Base-by-base conservation (phyloP, 2,329 filamentous ascomycete genomes). In the Sporothrix protearum region DNA sequence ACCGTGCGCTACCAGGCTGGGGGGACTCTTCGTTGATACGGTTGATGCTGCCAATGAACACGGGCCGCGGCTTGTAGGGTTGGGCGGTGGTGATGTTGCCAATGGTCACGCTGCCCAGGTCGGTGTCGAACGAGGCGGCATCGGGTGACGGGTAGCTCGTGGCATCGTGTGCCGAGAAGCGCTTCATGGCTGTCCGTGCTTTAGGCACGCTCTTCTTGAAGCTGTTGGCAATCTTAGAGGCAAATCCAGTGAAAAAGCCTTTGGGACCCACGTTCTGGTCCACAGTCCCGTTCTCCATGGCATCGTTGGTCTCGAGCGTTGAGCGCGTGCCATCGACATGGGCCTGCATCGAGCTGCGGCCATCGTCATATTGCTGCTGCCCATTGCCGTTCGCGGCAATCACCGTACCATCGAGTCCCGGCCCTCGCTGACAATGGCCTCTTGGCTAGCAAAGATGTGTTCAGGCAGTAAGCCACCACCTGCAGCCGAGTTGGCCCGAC, bases 91-190 rank as follows among this genome's bases (percentile, higher is more conserved):
- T 75, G 12, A 74, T 66, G 33, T 73, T 70, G 33, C 71, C 71
- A 64, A 75, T 68, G 3, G 69, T 70, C 36, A 75, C 71, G 36
- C 73, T 75, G 25, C 74, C 73, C 0, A 74, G 19, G 8, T 75
- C 74, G 10, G 73, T 73, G 28, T 74, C 71, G 12, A 75, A 57
- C 3, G 74, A 75, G 3, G 72, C 57, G 2, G 71, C 69, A 19
- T 70, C 69, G 1, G 69, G 67, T 25, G 73, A 73, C 12, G 70
- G 72, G 39, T 68, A 49, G 10, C 33, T 64, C 47, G 36, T 72
- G 53, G 39, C 30, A 9, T 36, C 71, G 6, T 42, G 19, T 4
- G 71, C 51, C 28, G 59, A 69, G 59, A 63, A 68, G 10, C 57
- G 57, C 36, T 66, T 66, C 36, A 22, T 59, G 22, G n/a, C 70